Base-by-base conservation (phyloP, 1,284 basidiomycete species). In the Trichosporon coremiiforme region DNA sequence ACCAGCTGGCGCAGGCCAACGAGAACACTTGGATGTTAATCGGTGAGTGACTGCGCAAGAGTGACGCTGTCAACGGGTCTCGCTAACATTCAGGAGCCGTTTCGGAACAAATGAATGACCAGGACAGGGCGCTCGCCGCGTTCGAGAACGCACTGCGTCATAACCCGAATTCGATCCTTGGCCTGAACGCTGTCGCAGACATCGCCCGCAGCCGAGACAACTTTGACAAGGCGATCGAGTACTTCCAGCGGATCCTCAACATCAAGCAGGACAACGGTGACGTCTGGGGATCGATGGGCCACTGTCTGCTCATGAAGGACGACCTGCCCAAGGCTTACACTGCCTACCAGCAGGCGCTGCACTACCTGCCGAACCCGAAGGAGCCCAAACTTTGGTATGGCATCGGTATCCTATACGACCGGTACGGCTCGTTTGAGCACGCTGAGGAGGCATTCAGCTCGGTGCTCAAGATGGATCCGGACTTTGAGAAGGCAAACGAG, bases 361-460 rank as follows among this genome's bases (percentile, higher is more conserved):
- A 97, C 82, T 89, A 96, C 74, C 88, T 98, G 50, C 94, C 94
- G 2, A 96, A 97, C 78, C 96, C 96, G 36, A 98, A 98, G 86
- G 97, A 99, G 83, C 96, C 96, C 12, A 98, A 99, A 83, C 87
- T 99, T 4, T 99, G 97, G 97, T 99, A 98, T 82, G 96, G 97
- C 63, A 99, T 99, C 79, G 97, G 97, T 50, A 98, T 99, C 66
- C 89, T 99, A 31, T 99, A 99, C 80, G 97, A 99, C 85, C 90
- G 96, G 20, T 99, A 99, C 81, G 96, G 97, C 31, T 97, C 94
- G 65, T 88, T 99, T 77, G 95, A 99, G 84, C 96, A 98, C 78
- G 97, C 96, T 73, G 96, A 99, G 83, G 97, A 98, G 82, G 96
- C 97, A 0, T 99, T 99, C 79, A 91, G 94, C 0, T 96, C 93